Percentiles rank a stretch among this genome's conserved stretches.
Evolutionary conservation across 2,329 filamentous ascomycete species (phyloP).

Genomic region (Trichoderma atrobrunneum): DNA sequence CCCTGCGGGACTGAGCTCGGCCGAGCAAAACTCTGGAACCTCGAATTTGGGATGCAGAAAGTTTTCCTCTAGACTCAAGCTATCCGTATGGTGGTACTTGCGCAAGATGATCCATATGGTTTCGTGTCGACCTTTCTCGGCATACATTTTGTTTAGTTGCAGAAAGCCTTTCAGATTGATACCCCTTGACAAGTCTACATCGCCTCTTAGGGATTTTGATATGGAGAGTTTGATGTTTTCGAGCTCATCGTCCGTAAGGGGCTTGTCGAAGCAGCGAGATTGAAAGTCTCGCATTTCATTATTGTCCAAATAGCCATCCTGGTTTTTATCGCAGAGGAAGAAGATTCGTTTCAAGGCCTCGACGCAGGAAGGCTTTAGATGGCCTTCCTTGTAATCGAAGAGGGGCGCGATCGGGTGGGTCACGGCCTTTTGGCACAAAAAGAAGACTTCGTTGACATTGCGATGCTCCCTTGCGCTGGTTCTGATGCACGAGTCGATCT

Average conservation of each 20-base stretch:
- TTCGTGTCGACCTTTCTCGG: slow-evolving; percentile 94
- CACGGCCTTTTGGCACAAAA: slow-evolving; percentile 96
- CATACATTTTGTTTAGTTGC: slow-evolving; percentile 90
- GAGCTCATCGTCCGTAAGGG: slow-evolving; percentile 75
- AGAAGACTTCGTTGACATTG: slow-evolving; percentile 96
- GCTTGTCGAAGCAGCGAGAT: slow-evolving; percentile 85
- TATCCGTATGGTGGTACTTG: slow-evolving; percentile 95
- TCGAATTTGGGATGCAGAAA: slow-evolving; percentile 94
- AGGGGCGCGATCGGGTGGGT: slow-evolving; percentile 95
- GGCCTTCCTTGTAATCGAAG: slow-evolving; percentile 91
- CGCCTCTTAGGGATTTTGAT: slow-evolving; percentile 61
- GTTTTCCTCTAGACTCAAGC: slow-evolving; percentile 82
- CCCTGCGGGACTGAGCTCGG: slow-evolving; percentile 87
- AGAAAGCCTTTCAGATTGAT: slow-evolving; percentile 83
- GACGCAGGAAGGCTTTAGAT: slow-evolving; percentile 83
- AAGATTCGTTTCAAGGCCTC: slow-evolving; percentile 87
- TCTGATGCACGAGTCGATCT: slow-evolving; percentile 96
- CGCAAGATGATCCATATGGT: slow-evolving; percentile 97
- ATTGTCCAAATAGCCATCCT: slow-evolving; percentile 89
- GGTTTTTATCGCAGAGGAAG: slow-evolving; percentile 93
- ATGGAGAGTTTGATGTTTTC: slow-evolving; percentile 90
- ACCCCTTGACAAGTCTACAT: slow-evolving; percentile 63
- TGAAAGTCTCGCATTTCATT: slow-evolving; percentile 90
- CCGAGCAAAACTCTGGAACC: slow-evolving; percentile 85
- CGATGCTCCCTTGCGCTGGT: slow-evolving; percentile 88